Base-by-base conservation (phyloP, 1,139 yeast species). In the Candida pseudoviswanathii region DNA sequence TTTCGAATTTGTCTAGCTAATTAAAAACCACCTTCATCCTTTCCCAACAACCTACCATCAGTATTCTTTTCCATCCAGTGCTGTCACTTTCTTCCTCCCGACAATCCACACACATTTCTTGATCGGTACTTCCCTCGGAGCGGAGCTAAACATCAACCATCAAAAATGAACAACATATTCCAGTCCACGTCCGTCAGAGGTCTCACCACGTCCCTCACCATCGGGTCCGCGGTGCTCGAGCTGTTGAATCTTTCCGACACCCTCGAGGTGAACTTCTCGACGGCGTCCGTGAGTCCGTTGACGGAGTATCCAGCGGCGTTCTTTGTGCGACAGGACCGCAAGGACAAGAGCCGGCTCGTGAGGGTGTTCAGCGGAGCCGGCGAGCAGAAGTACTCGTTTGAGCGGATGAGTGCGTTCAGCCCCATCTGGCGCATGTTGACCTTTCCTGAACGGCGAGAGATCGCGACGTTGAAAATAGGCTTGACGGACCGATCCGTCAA, bases 381-480 rank as follows among this genome's bases (percentile, higher is more conserved):
- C 22, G 62, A 60, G 27, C 76, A 77, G 54, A 61, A 71, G 4
- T 82, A 75, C 60, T 70, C 82, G 2, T 68, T 82, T 60, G 85
- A 82, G 63, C 68, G 85, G 43, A 68, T 71, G 52, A 71, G 81
- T n/a, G 62, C 77, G 6, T 60, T 71, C 45, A 75, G 75, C 45
- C 82, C 84, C 10, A 73, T 75, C 31, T 83, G 87, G 87, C 64
- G 77, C 22, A 61, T 82, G 63, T 64, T 73, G 32, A 68, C 72
- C 3, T 71, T 59, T 48, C 83, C 84, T 10, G 63, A 70, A n/a
- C n/a, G n/a, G n/a, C n/a, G n/a, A 48, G 83, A 80, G 55, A 67
- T 80, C 43, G 82, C 84, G 3, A 75, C 84, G 2, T 67, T 83
- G 43, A 71, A 77, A 51, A 76, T 81, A 25, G 84, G 85, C 0